Base-by-base conservation (phyloP, 805 yeast genomes). In the Ogataea thermomethanolica region DNA sequence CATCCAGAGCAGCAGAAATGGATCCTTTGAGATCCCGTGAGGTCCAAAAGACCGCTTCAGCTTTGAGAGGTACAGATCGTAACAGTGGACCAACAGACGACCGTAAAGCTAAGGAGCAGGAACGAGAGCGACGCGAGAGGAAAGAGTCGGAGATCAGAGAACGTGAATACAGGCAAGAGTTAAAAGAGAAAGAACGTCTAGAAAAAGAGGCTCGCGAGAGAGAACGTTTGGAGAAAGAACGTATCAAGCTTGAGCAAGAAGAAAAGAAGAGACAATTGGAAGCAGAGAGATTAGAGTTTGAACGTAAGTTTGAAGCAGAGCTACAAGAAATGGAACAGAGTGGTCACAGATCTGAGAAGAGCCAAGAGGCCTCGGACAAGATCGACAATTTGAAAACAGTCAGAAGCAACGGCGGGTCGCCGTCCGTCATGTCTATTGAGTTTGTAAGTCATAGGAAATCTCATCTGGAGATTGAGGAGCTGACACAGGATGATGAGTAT, bases 361-460 rank as follows among this genome's bases (percentile, higher is more conserved):
- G 28, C 8, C 24, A 27, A 14, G 32, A 25, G 23, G 28, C 31
- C 13, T 7, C 21, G 26, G 35, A 38, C 12, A n/a, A 14, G 1
- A 11, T n/a, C 7, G 25, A 25, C 14, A 23, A 28, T 11, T 9
- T 33, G 24, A 24, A 13, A 10, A 8, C 20, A 7, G 10, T 24
- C 13, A 15, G 13, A 14, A 33, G 33, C 27, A 27, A 28, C 15
- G 23, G 14, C 2, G 31, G 27, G 8, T 32, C 57, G 5, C n/a
- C 39, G 5, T 55, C 59, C 7, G 43, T 38, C 10, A 44, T 41
- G 8, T 54, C 62, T 10, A 57, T 66, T 26, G 60, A 62, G 25
- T 60, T 65, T 28, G 54, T 58, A 13, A 57, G 61, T 0, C 69
- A 63, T 37, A 51, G 55, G 42, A 58, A 49, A 28, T 58, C 62